Percentiles rank a stretch among this genome's conserved stretches.
Evolutionary conservation across 2,329 filamentous ascomycete genomes (phyloP).

Genomic region (Tolypocladium pustulatum): DNA sequence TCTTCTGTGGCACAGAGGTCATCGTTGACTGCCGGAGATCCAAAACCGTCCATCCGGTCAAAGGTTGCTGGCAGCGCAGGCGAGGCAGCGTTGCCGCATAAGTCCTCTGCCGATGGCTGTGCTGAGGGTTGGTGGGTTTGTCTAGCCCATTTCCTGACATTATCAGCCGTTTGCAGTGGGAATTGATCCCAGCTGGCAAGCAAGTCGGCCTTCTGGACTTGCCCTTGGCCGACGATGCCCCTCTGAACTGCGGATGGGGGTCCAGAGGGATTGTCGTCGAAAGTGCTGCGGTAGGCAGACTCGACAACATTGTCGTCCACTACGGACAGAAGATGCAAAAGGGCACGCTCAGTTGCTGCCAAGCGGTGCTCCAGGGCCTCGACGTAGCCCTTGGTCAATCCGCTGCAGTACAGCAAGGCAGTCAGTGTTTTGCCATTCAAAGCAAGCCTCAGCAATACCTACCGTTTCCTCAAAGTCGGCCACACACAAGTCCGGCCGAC

Average conservation of each 20-base stretch:
- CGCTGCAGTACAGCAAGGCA: neutral
- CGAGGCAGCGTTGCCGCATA: neutral
- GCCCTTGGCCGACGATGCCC: neutral
- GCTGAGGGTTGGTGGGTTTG: neutral
- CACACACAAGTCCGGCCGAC: neutral
- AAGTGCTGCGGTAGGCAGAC: neutral
- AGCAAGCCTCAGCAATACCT: neutral
- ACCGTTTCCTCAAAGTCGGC: neutral
- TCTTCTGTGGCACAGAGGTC: neutral
- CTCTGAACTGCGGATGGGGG: neutral
- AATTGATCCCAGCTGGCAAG: neutral
- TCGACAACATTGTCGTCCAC: neutral
- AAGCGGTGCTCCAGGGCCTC: neutral
- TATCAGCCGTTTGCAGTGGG: neutral
- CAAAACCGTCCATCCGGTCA: neutral
- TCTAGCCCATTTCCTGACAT: neutral
- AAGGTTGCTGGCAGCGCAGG: neutral
- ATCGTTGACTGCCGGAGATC: neutral
- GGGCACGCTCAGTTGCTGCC: neutral
- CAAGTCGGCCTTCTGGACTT: neutral
- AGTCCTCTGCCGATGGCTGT: neutral
- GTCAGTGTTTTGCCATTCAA: neutral
- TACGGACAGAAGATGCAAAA: neutral
- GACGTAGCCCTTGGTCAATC: neutral
- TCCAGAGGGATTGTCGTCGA: neutral